Evolutionary conservation across 306 rosid species (phyloP).

Genomic region (Biancaea sappan): DNA sequence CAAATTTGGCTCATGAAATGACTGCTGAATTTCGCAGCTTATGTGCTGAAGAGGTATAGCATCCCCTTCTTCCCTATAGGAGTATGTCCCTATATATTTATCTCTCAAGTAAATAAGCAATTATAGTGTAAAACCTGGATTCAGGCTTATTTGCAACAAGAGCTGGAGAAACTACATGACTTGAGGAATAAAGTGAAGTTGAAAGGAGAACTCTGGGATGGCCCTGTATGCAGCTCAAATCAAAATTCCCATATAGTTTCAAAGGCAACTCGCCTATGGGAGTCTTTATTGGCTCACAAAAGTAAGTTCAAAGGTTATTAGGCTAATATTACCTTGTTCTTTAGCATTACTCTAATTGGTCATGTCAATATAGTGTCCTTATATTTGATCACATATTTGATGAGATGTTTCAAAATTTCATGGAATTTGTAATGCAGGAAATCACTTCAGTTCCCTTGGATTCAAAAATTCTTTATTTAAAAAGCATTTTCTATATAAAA

Average conservation of each 20-base stretch:
- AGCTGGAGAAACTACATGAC: conserved; percentile 88
- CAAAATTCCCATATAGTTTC: conserved; percentile 95
- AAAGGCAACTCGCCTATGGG: conserved; percentile 97
- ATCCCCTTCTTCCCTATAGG: conserved; percentile 9
- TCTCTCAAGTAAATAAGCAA: conserved; percentile 5
- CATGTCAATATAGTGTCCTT: background rate
- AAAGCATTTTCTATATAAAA: background rate
- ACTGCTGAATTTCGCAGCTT: conserved; percentile 95
- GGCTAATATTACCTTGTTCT: conserved; percentile 1
- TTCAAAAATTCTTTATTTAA: background rate
- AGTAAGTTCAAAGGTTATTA: conserved; percentile 52
- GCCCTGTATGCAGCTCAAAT: conserved; percentile 92
- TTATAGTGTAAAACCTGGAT: conserved; percentile 40
- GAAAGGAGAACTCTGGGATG: conserved; percentile 98
- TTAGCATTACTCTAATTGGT: background rate
- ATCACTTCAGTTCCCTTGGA: background rate
- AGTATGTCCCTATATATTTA: conserved; percentile 4
- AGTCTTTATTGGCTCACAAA: conserved; percentile 88
- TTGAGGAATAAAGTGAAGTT: conserved; percentile 93
- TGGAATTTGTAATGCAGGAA: background rate
- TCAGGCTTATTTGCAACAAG: conserved; percentile 98
- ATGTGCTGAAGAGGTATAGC: conserved; percentile 94
- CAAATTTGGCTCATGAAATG: conserved; percentile 96
- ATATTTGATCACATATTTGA: background rate
- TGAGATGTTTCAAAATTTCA: background rate